phyloP scores from a whole-genome alignment of 1,284 basidiomycete genomes.

The Puccinia coronata region DNA sequence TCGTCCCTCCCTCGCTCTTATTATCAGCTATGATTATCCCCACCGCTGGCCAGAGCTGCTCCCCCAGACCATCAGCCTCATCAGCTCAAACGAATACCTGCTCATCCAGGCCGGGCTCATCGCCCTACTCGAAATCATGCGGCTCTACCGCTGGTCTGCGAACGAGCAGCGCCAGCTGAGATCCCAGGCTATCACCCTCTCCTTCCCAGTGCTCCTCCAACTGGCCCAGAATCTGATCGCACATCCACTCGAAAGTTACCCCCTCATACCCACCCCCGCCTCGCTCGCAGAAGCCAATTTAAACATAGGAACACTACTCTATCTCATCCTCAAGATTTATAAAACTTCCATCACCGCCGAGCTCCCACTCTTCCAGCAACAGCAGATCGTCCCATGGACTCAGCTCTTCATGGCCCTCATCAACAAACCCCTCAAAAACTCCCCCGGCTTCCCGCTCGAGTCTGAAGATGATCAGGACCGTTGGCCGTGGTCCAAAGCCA shows the following conservation, averaged over 20 bases:
- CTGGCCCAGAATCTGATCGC: conserved; percentile 21
- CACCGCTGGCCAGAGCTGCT: conserved; percentile 30
- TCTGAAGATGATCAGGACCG: conserved; percentile 70
- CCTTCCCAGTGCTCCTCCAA: conserved; percentile 24
- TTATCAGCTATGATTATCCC: conserved; percentile 34
- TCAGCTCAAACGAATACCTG: conserved; percentile 14
- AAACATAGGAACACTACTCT: conserved; percentile 25
- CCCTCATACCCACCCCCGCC: background rate
- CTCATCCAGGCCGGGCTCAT: conserved; percentile 25
- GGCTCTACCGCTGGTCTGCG: conserved; percentile 34
- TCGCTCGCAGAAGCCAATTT: conserved; percentile 32
- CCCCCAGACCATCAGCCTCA: conserved; percentile 14
- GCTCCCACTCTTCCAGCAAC: conserved; percentile 73
- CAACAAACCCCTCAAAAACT: conserved; percentile 64
- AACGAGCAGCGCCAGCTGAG: conserved; percentile 8
- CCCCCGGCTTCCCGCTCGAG: conserved; percentile 69
- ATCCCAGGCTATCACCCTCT: conserved; percentile 5
- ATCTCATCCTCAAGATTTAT: conserved; percentile 41
- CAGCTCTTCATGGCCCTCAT: conserved; percentile 75
- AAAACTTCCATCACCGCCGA: conserved; percentile 73
- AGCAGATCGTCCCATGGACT: conserved; percentile 79
- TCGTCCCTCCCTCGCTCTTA: conserved; percentile 28
- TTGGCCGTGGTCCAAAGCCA: conserved; percentile 81
- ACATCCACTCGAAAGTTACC: background rate
- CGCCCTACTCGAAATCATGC: conserved; percentile 31